phyloP scores from a whole-genome alignment of 169 alveolate genomes.

The Eimeria maxima region DNA sequence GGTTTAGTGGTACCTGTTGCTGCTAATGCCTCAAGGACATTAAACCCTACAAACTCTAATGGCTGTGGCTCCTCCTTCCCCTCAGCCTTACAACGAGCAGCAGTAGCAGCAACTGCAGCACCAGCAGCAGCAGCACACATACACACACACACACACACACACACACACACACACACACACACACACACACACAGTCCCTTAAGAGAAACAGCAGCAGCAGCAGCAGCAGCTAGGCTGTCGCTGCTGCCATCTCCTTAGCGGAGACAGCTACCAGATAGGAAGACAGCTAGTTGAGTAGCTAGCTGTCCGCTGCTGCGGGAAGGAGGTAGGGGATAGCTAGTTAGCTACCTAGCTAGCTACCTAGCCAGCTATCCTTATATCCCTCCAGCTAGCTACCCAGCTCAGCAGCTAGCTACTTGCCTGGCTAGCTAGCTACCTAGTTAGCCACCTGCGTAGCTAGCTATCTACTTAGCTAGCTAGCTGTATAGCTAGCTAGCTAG shows the following conservation, averaged over 20 bases:
- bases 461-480: background rate
- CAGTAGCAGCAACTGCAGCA: conserved; percentile 67
- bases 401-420: no score
- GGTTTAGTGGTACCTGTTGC: conserved; percentile 86
- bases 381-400: no score
- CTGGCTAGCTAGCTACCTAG: no score
- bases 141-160: background rate
- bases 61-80: conserved; percentile 74
- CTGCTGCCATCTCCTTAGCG: no score
- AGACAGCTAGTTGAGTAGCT: no score
- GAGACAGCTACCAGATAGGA: no score
- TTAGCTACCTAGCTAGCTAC: background rate
- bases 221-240: conserved; percentile 37
- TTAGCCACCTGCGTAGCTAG: no score
- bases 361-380: background rate
- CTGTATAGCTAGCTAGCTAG: background rate
- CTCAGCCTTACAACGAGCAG: conserved; percentile 75
- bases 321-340: no score
- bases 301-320: no score
- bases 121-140: background rate
- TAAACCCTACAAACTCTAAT: conserved; percentile 79
- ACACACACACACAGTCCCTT: background rate
- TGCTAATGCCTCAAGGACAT: conserved; percentile 82
- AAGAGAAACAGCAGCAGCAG: background rate
- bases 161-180: background rate